These are phyloP conservation scores for Leccinum barrowsii DNA, from an alignment of 768 basidiomycete species.

Conservation along the genomic window DNA sequence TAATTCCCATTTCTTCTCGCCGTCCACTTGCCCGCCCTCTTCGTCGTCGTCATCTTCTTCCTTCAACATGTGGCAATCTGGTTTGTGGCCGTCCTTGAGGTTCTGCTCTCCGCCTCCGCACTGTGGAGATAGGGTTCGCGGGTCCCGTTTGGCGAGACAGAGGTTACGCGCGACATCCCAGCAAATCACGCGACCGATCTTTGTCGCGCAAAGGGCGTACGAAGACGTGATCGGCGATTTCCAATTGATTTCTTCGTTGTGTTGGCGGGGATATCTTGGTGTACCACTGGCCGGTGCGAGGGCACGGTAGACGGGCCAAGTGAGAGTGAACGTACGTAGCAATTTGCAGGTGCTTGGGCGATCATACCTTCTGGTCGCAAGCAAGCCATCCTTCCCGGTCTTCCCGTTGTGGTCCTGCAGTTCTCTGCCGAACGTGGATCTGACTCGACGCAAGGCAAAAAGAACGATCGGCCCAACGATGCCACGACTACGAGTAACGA, in stretches of 20 bases:
- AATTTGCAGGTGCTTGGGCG: conserved; percentile 43
- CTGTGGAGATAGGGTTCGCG: conserved; percentile 26
- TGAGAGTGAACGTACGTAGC: conserved; percentile 56
- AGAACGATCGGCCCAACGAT: too few species aligned
- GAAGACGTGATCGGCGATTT: conserved; percentile 74
- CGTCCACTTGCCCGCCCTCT: background rate
- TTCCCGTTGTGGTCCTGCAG: too few species aligned
- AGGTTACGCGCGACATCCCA: conserved; percentile 66
- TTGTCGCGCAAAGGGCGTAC: conserved; percentile 72
- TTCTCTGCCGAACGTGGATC: too few species aligned
- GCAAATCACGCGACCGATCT: conserved; percentile 71
- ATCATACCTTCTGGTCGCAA: too few species aligned
- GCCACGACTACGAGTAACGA: too few species aligned
- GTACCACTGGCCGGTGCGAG: conserved; percentile 59
- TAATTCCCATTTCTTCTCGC: conserved; percentile 55
- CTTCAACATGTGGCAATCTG: conserved; percentile 6
- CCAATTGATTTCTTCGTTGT: conserved; percentile 71
- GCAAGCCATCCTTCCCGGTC: too few species aligned
- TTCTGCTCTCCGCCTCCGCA: background rate
- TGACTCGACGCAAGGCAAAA: too few species aligned
- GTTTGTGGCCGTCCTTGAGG: conserved; percentile 7
- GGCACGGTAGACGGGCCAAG: conserved; percentile 64
- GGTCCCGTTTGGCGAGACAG: conserved; percentile 68
- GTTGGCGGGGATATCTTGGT: conserved; percentile 62
- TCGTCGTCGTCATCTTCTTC: conserved; percentile 16